Evolutionary conservation across 441 rosid species (phyloP), one percentile per base, ranked within the genome.

Genomic region (Eutrema salsugineum): DNA sequence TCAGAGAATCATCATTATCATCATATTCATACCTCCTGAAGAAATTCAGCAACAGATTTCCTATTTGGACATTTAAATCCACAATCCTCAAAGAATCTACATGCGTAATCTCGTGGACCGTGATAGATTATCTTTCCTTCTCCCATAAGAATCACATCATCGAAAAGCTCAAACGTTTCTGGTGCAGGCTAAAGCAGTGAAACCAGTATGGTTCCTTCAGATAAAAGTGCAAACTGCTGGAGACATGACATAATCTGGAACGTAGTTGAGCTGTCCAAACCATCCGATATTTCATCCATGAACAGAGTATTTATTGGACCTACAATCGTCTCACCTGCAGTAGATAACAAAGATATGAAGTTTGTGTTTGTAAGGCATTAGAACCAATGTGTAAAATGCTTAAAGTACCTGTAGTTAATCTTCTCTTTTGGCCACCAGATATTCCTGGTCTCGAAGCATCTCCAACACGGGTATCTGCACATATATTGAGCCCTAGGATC

Each of bases 401-500:
- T 5, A 3, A 59, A 22, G 14, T 48, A 88, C 93, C 93, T 82
- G 95, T 86, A 32, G 90, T 87, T 27, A 89, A 59, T 19, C 88
- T 82, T 75, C 81, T 86, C 77, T 77, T 86, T 71, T 89, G 89
- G 17, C 91, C 95, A 46, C 95, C 95, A 0, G 92, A 89, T 73
- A 87, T 78, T 49, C 96, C 96, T 71, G 90, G 82, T 62, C 48
- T 79, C 64, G 85, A 17, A 2, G 79, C 86, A 83, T 81, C 69
- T 16, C 95, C 91, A 12, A 80, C 86, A 4, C 56, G 72, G 32
- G 68, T 83, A 17, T 89, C 85, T n/a, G 83, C 86, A 51, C 93
- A 89, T 0, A 76, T 65, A 32, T 78, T 85, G 58, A 89, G 75
- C 40, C 96, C 96, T 36, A 89, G 88, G 48, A 87, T 86, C 96